A percentile compares a stretch with the other conserved stretches of the same genome.
Conservation (phyloP, 805 yeast species). For the Dipodascopsis uninucleata region DNA sequence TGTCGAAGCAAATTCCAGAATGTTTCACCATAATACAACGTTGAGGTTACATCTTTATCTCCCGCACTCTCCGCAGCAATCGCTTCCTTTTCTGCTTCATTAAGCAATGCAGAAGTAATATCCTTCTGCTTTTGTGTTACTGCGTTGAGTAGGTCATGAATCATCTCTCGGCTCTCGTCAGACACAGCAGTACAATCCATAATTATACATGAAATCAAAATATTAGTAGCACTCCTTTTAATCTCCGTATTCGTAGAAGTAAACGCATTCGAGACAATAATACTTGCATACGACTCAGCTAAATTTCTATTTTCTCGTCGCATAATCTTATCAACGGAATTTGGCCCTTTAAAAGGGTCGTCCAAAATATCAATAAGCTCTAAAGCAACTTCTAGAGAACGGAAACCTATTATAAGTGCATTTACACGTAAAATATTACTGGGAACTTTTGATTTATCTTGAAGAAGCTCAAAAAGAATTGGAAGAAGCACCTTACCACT, state of each 20-base stretch:
- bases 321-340: constrained; percentile 22
- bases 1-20: constrained; percentile 24
- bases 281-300: constrained; percentile 44
- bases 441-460: constrained; percentile 9
- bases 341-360: too few relatives aligned
- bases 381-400: constrained; percentile 4
- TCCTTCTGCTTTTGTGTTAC: constrained; percentile 13
- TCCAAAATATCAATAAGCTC: constrained; percentile 8
- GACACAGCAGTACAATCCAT: constrained; percentile 13
- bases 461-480: constrained; percentile 8
- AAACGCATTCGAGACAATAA: constrained; percentile 33
- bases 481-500: constrained; percentile 9
- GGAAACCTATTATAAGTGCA: constrained; percentile 8
- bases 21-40: constrained; percentile 13
- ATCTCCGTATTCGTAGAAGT: background rate
- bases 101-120: constrained; percentile 9
- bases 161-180: constrained; percentile 16
- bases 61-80: constrained; percentile 28
- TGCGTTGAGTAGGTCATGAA: constrained; percentile 7
- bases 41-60: constrained; percentile 9
- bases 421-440: constrained; percentile 1
- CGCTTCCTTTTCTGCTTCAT: constrained; percentile 25
- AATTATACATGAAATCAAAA: constrained; percentile 9
- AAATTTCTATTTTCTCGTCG: constrained; percentile 45
- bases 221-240: constrained; percentile 2